phyloP scores from a whole-genome alignment of 1,284 basidiomycete genomes.

The Trichosporon sp. region DNA sequence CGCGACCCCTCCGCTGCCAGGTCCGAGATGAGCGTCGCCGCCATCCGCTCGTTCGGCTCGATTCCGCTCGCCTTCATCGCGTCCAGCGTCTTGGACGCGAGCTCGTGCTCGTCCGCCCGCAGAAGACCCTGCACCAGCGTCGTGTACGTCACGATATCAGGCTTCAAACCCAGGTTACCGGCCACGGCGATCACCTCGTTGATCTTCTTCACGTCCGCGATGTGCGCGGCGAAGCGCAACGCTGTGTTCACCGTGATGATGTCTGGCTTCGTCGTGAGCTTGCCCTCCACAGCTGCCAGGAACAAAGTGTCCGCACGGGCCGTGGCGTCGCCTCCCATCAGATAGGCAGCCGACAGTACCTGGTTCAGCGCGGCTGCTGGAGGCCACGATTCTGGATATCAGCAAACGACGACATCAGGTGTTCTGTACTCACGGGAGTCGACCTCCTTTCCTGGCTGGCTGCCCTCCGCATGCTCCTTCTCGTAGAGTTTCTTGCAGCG shows the following conservation, averaged over 20 bases:
- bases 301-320: constrained; percentile 37
- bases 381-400: constrained; percentile 28
- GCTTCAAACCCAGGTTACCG: constrained; percentile 54
- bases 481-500: constrained; percentile 27
- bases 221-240: constrained; percentile 61
- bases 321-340: constrained; percentile 30
- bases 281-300: constrained; percentile 29
- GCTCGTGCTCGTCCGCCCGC: constrained; percentile 62
- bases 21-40: constrained; percentile 67
- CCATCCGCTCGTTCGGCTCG: constrained; percentile 65
- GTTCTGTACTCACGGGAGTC: constrained; percentile 17
- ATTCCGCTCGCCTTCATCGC: constrained; percentile 71
- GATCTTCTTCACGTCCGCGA: constrained; percentile 59
- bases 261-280: constrained; percentile 55
- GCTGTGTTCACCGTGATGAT: constrained; percentile 73
- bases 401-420: not conserved
- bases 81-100: constrained; percentile 59
- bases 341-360: constrained; percentile 37
- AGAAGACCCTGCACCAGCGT: constrained; percentile 70
- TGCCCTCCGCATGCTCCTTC: constrained; percentile 7
- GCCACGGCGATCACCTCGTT: constrained; percentile 60
- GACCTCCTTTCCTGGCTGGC: constrained; percentile 3
- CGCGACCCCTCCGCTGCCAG: constrained; percentile 59
- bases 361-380: constrained; percentile 42
- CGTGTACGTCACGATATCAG: constrained; percentile 75